phyloP scores from a whole-genome alignment of 345 rosid species.

The Clausena lansium region DNA sequence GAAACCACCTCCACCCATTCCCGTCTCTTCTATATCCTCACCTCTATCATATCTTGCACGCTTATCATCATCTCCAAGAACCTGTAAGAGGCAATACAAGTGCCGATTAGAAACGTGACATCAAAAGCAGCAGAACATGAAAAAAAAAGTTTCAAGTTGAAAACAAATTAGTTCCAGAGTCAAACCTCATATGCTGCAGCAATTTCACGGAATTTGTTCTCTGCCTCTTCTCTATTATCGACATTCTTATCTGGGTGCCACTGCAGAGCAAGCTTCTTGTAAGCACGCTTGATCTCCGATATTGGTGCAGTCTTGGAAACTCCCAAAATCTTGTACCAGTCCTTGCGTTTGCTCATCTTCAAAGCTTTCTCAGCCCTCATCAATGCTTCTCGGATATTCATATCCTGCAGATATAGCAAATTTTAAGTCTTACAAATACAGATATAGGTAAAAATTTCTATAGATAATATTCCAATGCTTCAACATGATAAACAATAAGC shows the following conservation, averaged over 20 bases:
- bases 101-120: background rate
- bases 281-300: slow-evolving; percentile 87
- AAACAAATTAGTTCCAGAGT: background rate
- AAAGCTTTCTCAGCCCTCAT: slow-evolving; percentile 94
- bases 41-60: slow-evolving; percentile 88
- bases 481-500: background rate
- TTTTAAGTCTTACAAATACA: slow-evolving; percentile 5
- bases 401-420: slow-evolving; percentile 52
- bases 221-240: slow-evolving; percentile 92
- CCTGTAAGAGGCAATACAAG: slow-evolving; percentile 34
- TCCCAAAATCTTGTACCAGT: slow-evolving; percentile 93
- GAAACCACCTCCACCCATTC: slow-evolving; percentile 82
- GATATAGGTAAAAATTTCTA: background rate
- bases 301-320: slow-evolving; percentile 75
- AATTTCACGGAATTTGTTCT: slow-evolving; percentile 81
- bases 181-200: slow-evolving; percentile 98
- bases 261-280: slow-evolving; percentile 92
- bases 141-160: background rate
- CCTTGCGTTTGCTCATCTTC: slow-evolving; percentile 94
- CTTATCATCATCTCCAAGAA: slow-evolving; percentile 91
- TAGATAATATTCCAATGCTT: no score
- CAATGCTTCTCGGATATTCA: slow-evolving; percentile 69
- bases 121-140: background rate
- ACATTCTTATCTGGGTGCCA: slow-evolving; percentile 99
- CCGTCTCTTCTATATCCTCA: slow-evolving; percentile 89